Evolutionary conservation across 495 filamentous ascomycete genomes (phyloP).

Genomic region (Hyaloscypha finlandica): DNA sequence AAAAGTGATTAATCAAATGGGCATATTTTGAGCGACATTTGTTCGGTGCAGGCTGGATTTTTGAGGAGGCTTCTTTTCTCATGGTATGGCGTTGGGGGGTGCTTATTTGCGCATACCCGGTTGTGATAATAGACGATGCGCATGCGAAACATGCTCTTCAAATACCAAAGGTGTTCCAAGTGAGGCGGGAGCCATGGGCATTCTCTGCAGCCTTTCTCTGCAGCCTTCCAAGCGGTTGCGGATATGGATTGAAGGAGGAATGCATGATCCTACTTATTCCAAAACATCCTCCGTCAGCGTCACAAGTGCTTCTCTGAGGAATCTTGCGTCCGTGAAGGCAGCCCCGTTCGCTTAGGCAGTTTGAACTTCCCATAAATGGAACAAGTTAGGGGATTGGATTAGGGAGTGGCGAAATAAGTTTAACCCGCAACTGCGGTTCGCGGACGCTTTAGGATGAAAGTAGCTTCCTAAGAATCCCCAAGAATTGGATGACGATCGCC

Average conservation of each 20-base stretch:
- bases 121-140: background rate
- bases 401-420: background rate
- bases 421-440: background rate
- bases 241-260: background rate
- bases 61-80: constrained; percentile 1
- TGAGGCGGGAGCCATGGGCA: background rate
- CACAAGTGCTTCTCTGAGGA: background rate
- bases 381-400: background rate
- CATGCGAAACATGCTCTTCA: background rate
- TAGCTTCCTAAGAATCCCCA: background rate
- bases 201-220: background rate
- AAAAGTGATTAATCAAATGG: constrained; percentile 17
- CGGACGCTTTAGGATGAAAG: background rate
- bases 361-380: background rate
- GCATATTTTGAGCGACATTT: background rate
- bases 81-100: constrained; percentile 10
- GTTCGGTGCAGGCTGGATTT: background rate
- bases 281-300: background rate
- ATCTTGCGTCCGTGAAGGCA: background rate
- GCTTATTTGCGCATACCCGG: constrained; percentile 4
- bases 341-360: background rate
- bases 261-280: background rate
- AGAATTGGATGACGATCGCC: background rate
- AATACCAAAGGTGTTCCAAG: background rate
- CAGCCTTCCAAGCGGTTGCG: background rate